Evolutionary conservation across 2,329 filamentous ascomycete genomes (phyloP), one percentile per base, ranked within the genome.

Genomic region (Ophiocordyceps camponoti-floridani): DNA sequence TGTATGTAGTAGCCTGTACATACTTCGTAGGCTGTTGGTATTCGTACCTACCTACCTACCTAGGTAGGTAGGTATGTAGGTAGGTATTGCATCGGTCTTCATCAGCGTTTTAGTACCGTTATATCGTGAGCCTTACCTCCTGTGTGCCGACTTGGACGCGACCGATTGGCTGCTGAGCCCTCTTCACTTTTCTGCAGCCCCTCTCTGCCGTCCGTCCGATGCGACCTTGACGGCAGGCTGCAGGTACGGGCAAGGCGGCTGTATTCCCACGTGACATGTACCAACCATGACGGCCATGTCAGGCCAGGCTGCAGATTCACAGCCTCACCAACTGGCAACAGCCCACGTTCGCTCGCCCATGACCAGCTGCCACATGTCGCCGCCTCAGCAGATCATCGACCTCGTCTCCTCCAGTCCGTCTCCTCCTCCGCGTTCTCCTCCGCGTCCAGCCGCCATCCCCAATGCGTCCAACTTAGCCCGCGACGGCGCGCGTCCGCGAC

Each of bases 341-440:
- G n/a, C 10, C 18, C 13, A 14, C 27, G 12, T 27, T 12, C 8
- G 13, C 41, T 9, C 37, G n/a, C 11, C 37, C n/a, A 18, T 40
- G 13, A 16, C 37, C n/a, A 40, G 23, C 23, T 23, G 23, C 23
- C 23, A 16, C 11, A 40, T 18, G 16, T 63, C 62, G 37, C 37
- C 62, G 37, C 37, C 37, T 60, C 49, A 51, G 2, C 51, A 60
- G 12, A 50, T 63, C 28, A 62, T 63, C 44, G 58, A 62, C 47
- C 58, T 63, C 26, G 50, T 62, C 18, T 63, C 61, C 14, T 63
- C 61, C 9, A 63, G 61, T 26, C 61, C 61, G 6, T 46, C 50
- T 40, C 44, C 44, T 40, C 37, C 37, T 8, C 37, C 37, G n/a
- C 37, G 37, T 40, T 43, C 44, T 40, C 37, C 37, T 8, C 37